Percentiles rank a stretch among this genome's conserved stretches.
Conservation (phyloP, 805 yeast genomes). For the Myxozyma melibiosi region DNA sequence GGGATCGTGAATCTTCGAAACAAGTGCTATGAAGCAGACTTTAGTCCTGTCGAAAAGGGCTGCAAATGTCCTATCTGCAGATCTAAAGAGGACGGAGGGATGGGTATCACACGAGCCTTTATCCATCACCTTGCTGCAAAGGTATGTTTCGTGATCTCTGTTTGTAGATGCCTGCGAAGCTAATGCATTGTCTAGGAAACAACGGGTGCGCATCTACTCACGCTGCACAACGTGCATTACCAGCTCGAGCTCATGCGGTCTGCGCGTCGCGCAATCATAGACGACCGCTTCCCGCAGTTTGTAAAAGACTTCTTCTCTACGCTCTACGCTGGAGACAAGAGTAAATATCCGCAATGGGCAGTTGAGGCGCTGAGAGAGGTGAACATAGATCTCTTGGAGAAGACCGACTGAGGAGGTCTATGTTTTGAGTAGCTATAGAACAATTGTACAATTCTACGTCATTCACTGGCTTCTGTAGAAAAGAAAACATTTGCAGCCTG, state of each 20-base stretch:
- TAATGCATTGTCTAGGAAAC: conserved; percentile 41
- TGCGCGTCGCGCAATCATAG: conserved; percentile 46
- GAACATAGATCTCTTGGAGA: conserved; percentile 40
- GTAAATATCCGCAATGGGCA: conserved; percentile 48
- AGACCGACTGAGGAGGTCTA: background rate
- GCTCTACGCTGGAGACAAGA: conserved; percentile 41
- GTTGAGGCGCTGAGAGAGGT: conserved; percentile 45
- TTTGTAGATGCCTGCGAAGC: no score
- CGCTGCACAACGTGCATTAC: conserved; percentile 49
- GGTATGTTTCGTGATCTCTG: conserved; percentile 7
- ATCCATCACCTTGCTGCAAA: conserved; percentile 44
- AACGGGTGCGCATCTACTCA: conserved; percentile 49
- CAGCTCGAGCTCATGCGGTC: conserved; percentile 48
- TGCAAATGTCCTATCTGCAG: conserved; percentile 48
- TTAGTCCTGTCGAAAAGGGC: conserved; percentile 45
- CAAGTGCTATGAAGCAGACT: conserved; percentile 43
- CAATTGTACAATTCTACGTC: background rate
- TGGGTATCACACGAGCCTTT: conserved; percentile 46
- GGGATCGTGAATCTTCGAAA: conserved; percentile 46
- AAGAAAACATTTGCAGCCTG: background rate
- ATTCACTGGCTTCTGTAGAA: background rate
- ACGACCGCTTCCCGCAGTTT: conserved; percentile 45
- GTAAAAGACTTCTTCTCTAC: conserved; percentile 43
- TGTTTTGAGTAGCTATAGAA: no score
- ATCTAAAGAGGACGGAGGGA: conserved; percentile 41